Conservation (phyloP, 768 basidiomycete species). For the Mycena belliarum region DNA sequence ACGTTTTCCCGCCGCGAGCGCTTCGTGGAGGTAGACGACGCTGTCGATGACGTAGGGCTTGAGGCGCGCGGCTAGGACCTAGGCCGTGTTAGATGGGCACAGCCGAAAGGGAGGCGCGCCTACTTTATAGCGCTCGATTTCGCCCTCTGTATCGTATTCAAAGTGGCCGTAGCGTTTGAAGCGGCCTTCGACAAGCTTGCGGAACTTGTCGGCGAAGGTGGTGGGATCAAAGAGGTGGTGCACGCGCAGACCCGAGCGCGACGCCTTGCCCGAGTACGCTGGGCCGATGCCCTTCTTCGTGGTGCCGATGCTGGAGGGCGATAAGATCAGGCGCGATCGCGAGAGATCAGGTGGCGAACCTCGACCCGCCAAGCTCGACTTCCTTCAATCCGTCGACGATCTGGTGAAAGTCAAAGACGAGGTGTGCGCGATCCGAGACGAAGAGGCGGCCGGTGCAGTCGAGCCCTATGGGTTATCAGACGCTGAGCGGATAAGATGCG, state of each 20-base stretch:
- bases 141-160: conserved; percentile 97
- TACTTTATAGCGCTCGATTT: conserved; percentile 92
- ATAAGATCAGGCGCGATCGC: conserved; percentile 1
- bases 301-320: conserved; percentile 78
- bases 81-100: neutral
- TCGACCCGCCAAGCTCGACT: conserved; percentile 90
- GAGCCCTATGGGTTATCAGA: conserved; percentile 59
- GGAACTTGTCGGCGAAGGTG: conserved; percentile 88
- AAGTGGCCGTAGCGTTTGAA: conserved; percentile 98
- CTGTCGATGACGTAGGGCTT: conserved; percentile 90
- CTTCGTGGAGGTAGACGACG: conserved; percentile 79
- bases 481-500: neutral
- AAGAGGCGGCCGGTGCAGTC: conserved; percentile 83
- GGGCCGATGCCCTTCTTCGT: conserved; percentile 99
- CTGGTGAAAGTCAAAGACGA: conserved; percentile 99
- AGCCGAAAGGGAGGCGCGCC: neutral
- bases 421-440: conserved; percentile 93
- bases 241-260: conserved; percentile 91
- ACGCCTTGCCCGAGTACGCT: conserved; percentile 96
- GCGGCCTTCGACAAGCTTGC: conserved; percentile 92
- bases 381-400: conserved; percentile 99
- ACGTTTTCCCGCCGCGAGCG: conserved; percentile 71
- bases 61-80: conserved; percentile 84
- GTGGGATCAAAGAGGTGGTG: conserved; percentile 93
- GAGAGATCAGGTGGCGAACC: conserved; percentile 39